phyloP scores from a whole-genome alignment of 352 stramenopile species.

The Phytopythium mirpurense region DNA sequence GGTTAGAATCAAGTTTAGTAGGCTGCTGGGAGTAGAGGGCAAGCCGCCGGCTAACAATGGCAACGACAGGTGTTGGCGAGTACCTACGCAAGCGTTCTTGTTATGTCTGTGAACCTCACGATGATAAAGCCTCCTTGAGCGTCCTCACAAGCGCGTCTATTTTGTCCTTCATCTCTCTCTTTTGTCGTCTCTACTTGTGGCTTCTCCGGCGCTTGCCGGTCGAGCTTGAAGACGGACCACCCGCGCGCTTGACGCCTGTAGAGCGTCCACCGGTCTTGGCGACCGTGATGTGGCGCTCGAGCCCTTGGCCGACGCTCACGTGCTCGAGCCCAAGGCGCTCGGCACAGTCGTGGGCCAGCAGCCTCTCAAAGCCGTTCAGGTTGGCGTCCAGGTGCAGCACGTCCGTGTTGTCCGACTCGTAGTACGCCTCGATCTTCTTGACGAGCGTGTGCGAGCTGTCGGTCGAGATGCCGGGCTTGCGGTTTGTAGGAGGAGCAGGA shows the following conservation, averaged over 20 bases:
- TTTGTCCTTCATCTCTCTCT: neutral
- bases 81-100: neutral
- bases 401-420: constrained; percentile 32
- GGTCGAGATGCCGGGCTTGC: constrained; percentile 41
- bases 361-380: constrained; percentile 77
- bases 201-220: neutral
- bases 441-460: constrained; percentile 77
- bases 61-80: neutral
- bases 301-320: constrained; percentile 55
- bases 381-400: constrained; percentile 66
- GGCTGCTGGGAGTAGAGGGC: neutral
- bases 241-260: neutral
- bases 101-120: no score
- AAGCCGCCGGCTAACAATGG: neutral
- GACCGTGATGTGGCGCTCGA: constrained; percentile 82
- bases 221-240: neutral
- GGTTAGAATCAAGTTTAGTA: constrained; percentile 6
- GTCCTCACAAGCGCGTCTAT: no score
- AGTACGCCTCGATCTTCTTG: constrained; percentile 76
- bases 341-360: constrained; percentile 79
- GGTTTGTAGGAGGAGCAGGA: constrained; percentile 8
- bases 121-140: no score
- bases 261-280: constrained; percentile 5
- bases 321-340: constrained; percentile 70
- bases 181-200: neutral